Evolutionary conservation across 106 monocot genomes (phyloP), one percentile per base, ranked within the genome.

Genomic region (Hemerocallis citrina): DNA sequence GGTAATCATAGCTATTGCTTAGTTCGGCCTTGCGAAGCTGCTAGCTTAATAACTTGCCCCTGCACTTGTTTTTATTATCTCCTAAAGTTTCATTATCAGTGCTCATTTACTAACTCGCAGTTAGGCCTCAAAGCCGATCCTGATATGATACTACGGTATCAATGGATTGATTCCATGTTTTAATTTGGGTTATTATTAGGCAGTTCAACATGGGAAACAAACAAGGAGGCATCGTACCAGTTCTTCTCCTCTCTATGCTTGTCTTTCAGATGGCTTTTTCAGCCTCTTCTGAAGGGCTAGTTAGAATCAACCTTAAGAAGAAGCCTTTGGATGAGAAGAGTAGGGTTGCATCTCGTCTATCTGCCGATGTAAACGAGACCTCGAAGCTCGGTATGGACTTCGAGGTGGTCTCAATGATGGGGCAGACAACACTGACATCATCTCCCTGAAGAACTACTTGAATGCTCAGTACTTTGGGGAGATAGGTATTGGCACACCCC

Each of bases 381-480:
- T 23, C 44, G 55, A 52, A 30, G 49, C 27, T 32, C 6, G 54
- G 52, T 63, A 58, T 34, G 81, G 77, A 37, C 55, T 63, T 22
- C 29, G 30, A n/a, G 73, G 71, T 2, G 71, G 71, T 20, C 49
- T 50, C 5, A 43, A 9, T 43, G 37, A 72, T 3, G 72, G 47
- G 8, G 77, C 66, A 23, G 71, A 64, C 10, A 39, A 67, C 2
- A 33, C 46, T 8, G 98, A 98, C 55, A 82, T 92, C 36, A 34
- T 98, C 5, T 15, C 68, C 11, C 84, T 98, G 4, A 98, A 88
- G 77, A 98, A 98, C 67, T 98, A 98, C 77, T 67, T 98, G 82
- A 88, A 98, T 54, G 98, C 98, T 0, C 98, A 98, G 73, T 98
- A 98, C 61, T 98, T 82, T 64, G 98, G 91, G 60, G 98, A 98